Evolutionary conservation across 768 basidiomycete species (phyloP), one percentile per base, ranked within the genome.

Genomic region (Lactarius indigo): DNA sequence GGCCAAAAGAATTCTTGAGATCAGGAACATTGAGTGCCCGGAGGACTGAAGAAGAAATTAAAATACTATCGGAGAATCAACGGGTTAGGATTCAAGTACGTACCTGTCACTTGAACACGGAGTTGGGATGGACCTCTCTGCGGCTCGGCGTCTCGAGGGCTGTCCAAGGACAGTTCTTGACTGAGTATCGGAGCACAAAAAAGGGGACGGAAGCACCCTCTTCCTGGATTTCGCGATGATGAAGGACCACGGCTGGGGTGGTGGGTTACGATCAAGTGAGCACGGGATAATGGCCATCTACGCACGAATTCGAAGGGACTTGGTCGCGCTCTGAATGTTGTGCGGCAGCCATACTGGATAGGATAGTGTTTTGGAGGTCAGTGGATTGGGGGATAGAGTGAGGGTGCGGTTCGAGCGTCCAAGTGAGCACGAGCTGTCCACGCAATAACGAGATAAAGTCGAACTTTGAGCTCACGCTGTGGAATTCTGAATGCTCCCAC

Each of bases 401-500:
- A n/a, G n/a, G n/a, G n/a, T n/a, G n/a, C n/a, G n/a, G n/a, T n/a
- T n/a, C n/a, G n/a, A n/a, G n/a, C n/a, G n/a, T n/a, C n/a, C n/a
- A n/a, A n/a, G n/a, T n/a, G n/a, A n/a, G n/a, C n/a, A n/a, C n/a
- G n/a, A n/a, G n/a, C n/a, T n/a, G n/a, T n/a, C n/a, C n/a, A n/a
- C n/a, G n/a, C n/a, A n/a, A n/a, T 15, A 9, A 6, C 10, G 67
- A n/a, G n/a, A n/a, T n/a, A n/a, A n/a, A 3, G 31, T n/a, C n/a
- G n/a, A n/a, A n/a, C n/a, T n/a, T n/a, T n/a, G n/a, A n/a, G n/a
- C n/a, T n/a, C n/a, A n/a, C n/a, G n/a, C n/a, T n/a, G n/a, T n/a
- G n/a, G n/a, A n/a, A n/a, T n/a, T n/a, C n/a, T 68, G 28, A 37
- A 60, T 10, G 59, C 59, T 26, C 35, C 56, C 47, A 59, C 26